Conservation (phyloP, 176 grass and related monocot genomes). For the Urochloa ruziziensis region DNA sequence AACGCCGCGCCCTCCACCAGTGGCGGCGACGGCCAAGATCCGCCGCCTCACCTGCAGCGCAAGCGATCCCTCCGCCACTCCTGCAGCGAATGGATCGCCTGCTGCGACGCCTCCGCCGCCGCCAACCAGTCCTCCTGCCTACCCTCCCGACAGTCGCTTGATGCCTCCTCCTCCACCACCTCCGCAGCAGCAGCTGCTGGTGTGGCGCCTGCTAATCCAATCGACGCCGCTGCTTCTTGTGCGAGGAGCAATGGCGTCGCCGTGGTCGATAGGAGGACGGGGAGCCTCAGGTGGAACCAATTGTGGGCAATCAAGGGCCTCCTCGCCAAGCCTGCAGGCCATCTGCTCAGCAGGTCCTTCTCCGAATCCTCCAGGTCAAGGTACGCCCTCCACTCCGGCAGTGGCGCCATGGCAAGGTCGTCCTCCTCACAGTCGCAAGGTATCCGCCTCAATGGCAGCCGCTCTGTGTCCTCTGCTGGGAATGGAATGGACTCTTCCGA, state of each 20-base stretch:
- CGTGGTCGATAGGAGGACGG: slow-evolving; percentile 13
- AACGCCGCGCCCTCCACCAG: neutral
- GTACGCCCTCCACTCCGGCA: neutral
- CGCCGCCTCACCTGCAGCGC: slow-evolving; percentile 29
- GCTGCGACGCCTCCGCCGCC: slow-evolving; percentile 41
- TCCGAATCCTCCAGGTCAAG: slow-evolving; percentile 51
- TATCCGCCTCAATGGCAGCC: slow-evolving; percentile 20
- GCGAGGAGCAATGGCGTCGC: neutral
- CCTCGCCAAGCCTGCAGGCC: slow-evolving; percentile 27
- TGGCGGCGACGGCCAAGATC: slow-evolving; percentile 1
- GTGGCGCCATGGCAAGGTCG: slow-evolving; percentile 6
- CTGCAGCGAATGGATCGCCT: slow-evolving; percentile 64
- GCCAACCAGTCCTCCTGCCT: slow-evolving; percentile 50
- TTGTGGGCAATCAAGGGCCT: slow-evolving; percentile 52
- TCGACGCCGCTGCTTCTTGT: neutral
- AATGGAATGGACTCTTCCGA: slow-evolving; percentile 31
- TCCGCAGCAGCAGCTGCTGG: neutral
- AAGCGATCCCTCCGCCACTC: slow-evolving; percentile 56
- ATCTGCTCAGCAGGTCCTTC: slow-evolving; percentile 50
- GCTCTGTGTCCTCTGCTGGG: slow-evolving; percentile 15
- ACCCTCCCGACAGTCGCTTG: slow-evolving; percentile 67
- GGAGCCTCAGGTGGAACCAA: slow-evolving; percentile 34
- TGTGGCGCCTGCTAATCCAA: neutral
- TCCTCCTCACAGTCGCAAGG: slow-evolving; percentile 11
- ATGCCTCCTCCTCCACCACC: slow-evolving; percentile 37